These are phyloP conservation scores for Vaccinium myrtillus DNA, from an alignment of 148 eudicot genomes.

Conservation along the genomic window DNA sequence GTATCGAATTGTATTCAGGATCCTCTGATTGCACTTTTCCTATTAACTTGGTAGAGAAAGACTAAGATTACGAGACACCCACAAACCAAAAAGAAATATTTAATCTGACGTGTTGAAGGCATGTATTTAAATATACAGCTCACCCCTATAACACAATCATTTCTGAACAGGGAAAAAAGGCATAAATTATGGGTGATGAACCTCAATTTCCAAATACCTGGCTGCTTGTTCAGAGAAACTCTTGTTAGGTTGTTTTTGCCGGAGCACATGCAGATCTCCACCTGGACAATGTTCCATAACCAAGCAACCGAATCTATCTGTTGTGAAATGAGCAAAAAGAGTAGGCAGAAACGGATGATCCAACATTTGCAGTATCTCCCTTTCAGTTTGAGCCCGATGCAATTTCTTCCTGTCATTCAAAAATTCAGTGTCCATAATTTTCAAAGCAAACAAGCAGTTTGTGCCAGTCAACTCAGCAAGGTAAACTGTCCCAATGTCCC, in stretches of 20 bases:
- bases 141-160: background rate
- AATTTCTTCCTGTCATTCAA: constrained; percentile 61
- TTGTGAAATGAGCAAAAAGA: constrained; percentile 66
- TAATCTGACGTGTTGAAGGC: background rate
- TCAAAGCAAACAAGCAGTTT: constrained; percentile 74
- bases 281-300: constrained; percentile 90
- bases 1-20: background rate
- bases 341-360: constrained; percentile 97
- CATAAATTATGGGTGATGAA: background rate
- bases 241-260: constrained; percentile 67
- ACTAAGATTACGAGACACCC: background rate
- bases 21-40: background rate
- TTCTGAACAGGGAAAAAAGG: background rate
- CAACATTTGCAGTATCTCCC: constrained; percentile 69
- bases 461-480: constrained; percentile 64
- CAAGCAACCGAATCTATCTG: constrained; percentile 68
- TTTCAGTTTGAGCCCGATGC: constrained; percentile 69
- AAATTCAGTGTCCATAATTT: constrained; percentile 83
- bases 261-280: constrained; percentile 81
- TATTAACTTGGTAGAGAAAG: background rate
- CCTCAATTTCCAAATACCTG: constrained; percentile 41
- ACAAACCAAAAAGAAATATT: background rate
- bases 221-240: constrained; percentile 76
- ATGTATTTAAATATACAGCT: background rate
- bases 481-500: constrained; percentile 82